Conservation (phyloP, 257 asterid species). For the Solanum sejunctum region DNA sequence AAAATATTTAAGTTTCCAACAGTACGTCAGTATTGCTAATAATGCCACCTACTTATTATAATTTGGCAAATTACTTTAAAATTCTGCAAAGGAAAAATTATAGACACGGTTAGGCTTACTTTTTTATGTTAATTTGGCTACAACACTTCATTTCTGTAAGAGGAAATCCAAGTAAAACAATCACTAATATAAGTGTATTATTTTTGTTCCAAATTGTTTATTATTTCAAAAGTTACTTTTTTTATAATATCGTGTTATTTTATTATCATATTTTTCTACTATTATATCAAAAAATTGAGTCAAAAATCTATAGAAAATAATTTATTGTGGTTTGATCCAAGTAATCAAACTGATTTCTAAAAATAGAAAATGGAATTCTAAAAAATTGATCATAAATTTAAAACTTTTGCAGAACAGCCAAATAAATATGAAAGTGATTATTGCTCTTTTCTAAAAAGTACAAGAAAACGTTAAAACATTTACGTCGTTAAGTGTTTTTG, state of each 20-base stretch:
- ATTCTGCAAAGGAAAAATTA: not conserved
- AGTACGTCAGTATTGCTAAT: not conserved
- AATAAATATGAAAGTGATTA: not conserved
- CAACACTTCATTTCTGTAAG: not conserved
- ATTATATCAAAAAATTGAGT: not conserved
- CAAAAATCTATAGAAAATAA: not conserved
- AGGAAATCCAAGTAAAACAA: not conserved
- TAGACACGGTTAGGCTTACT: not conserved
- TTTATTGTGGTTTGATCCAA: not conserved
- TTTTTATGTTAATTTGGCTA: not conserved
- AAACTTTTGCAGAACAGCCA: not conserved
- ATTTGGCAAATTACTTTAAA: not conserved
- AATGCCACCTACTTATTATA: not conserved
- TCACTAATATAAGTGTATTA: not conserved
- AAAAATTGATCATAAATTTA: not conserved
- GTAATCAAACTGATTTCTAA: not conserved
- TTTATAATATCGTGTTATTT: not conserved
- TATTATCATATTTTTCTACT: not conserved
- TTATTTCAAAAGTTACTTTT: not conserved
- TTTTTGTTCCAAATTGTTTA: not conserved
- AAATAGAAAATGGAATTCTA: not conserved
- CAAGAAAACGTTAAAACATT: not conserved
- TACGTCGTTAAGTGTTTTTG: not conserved
- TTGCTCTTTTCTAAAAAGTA: not conserved
- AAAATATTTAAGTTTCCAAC: not conserved